phyloP scores from a whole-genome alignment of 768 basidiomycete genomes.

The Lentinula boryana region DNA sequence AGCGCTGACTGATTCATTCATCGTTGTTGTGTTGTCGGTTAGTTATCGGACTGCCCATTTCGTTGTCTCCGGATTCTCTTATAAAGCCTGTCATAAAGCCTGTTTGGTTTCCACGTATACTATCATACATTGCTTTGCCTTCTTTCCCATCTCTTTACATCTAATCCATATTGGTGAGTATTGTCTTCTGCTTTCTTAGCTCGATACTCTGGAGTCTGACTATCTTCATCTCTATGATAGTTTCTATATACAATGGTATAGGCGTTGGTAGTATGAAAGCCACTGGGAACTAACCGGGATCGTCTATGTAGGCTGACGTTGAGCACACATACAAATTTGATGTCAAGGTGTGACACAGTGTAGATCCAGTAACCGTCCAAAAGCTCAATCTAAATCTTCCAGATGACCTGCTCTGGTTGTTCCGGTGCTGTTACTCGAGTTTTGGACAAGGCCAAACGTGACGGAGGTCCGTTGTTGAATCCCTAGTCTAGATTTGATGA shows the following conservation, averaged over 20 bases:
- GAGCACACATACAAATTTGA: constrained; percentile 70
- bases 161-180: not conserved
- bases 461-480: constrained; percentile 16
- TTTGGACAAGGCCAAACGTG: constrained; percentile 60
- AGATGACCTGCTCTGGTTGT: constrained; percentile 90
- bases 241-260: not conserved
- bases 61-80: not conserved
- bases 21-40: not conserved
- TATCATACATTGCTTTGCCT: not conserved
- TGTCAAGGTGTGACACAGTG: constrained; percentile 56
- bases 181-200: not conserved
- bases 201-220: not conserved
- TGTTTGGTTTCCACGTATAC: not conserved
- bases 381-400: not conserved
- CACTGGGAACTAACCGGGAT: not conserved
- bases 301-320: constrained; percentile 6
- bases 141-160: not conserved
- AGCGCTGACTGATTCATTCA: not conserved
- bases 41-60: not conserved
- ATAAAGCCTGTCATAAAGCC: not conserved
- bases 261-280: not conserved
- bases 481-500: not conserved
- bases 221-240: not conserved
- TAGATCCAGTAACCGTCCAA: not conserved
- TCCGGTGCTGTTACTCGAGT: constrained; percentile 77